These are phyloP conservation scores for Didymellaceae sp. DNA, from an alignment of 2,329 filamentous ascomycete genomes.

Conservation along the genomic window DNA sequence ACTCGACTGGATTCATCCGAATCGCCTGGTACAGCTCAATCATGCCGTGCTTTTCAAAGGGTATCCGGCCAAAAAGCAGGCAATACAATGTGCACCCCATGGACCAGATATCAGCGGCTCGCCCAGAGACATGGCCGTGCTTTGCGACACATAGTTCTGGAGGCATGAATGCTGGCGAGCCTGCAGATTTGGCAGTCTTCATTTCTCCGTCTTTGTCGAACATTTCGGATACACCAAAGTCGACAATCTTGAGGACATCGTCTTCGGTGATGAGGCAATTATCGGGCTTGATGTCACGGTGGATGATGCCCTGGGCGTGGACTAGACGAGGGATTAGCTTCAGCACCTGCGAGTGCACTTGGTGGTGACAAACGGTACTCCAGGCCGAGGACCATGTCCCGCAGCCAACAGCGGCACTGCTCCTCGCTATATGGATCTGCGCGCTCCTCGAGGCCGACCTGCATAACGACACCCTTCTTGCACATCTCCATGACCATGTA, in stretches of 20 bases:
- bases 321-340: conserved; percentile 59
- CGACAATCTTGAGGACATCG: conserved; percentile 94
- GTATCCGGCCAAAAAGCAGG: conserved; percentile 84
- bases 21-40: conserved; percentile 92
- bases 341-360: background rate
- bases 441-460: conserved; percentile 83
- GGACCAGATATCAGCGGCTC: conserved; percentile 94
- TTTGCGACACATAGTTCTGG: conserved; percentile 88
- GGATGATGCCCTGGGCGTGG: conserved; percentile 91
- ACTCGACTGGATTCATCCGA: conserved; percentile 68
- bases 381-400: conserved; percentile 91
- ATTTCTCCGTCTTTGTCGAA: conserved; percentile 88
- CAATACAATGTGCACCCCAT: conserved; percentile 98
- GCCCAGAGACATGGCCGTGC: conserved; percentile 86
- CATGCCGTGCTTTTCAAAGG: conserved; percentile 80
- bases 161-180: conserved; percentile 91
- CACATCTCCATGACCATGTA: conserved; percentile 99
- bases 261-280: conserved; percentile 90
- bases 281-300: conserved; percentile 97
- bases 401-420: conserved; percentile 87
- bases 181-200: conserved; percentile 90
- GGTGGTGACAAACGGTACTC: conserved; percentile 74
- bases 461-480: conserved; percentile 97
- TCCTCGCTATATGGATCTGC: conserved; percentile 85
- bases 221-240: conserved; percentile 99